Percentiles rank a stretch among this genome's conserved stretches.
Conservation (phyloP, 2,329 filamentous ascomycete species). For the Botrytis deweyae region DNA sequence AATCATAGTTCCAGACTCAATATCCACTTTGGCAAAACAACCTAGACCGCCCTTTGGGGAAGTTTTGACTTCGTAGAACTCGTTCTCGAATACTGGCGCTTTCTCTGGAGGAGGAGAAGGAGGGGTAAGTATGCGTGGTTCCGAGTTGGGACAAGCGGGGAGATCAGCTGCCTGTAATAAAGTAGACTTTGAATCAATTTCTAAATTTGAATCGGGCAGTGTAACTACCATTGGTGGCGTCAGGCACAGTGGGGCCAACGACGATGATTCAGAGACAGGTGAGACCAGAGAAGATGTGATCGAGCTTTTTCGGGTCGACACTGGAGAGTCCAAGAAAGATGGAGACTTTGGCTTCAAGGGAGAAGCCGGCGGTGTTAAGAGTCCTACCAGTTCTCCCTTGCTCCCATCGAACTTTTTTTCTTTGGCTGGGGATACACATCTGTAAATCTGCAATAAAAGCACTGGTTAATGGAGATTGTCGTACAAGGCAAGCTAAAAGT, state of each 20-base stretch:
- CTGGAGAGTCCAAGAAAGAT: conserved; percentile 2
- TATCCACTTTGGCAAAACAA: conserved; percentile 36
- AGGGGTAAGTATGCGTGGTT: not conserved
- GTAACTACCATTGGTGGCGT: not conserved
- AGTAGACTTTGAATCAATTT: not conserved
- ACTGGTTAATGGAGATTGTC: not conserved
- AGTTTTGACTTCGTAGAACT: conserved; percentile 34
- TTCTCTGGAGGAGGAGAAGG: conserved; percentile 4
- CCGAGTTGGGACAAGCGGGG: not conserved
- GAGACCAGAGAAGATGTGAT: not conserved
- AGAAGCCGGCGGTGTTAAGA: conserved; percentile 2
- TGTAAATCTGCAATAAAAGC: not conserved
- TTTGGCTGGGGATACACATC: not conserved
- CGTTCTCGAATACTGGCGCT: conserved; percentile 27
- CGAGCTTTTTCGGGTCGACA: not conserved
- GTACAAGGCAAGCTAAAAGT: not conserved
- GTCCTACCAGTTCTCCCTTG: not conserved
- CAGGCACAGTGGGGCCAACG: not conserved
- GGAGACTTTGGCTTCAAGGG: not conserved
- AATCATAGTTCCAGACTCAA: conserved; percentile 31
- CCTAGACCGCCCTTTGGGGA: conserved; percentile 37
- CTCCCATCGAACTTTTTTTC: not conserved
- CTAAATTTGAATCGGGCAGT: not conserved
- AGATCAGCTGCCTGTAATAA: not conserved
- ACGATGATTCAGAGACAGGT: not conserved